Evolutionary conservation across 352 stramenopile species (phyloP), one percentile per base, ranked within the genome.

Genomic region (Blastocystis sp.): DNA sequence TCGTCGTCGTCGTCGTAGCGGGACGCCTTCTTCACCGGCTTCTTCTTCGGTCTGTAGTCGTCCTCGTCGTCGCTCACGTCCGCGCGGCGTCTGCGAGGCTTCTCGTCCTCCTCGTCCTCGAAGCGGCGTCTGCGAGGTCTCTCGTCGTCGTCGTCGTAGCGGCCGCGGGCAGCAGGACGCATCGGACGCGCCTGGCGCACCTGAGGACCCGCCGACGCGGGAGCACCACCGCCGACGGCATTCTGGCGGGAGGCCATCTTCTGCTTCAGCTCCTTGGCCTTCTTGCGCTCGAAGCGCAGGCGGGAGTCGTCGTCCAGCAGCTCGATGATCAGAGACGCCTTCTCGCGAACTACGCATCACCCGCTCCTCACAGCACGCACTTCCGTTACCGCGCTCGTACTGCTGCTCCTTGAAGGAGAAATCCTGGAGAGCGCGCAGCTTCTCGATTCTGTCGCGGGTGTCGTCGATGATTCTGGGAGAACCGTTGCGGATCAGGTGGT

Each of bases 401-500:
- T 92, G 92, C 21, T 92, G 92, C 38, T 96, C 93, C 77, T 96
- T 93, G 90, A 95, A 96, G 17, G 92, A 94, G 89, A 96, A 96
- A 79, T 94, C 92, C 71, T 92, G 94, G 78, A 96, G 90, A 56
- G 93, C 91, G 19, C 93, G 93, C 45, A 96, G 90, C 91, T 95
- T 95, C 92, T 69, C 53, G 60, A 96, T 97, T 91, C 98, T 94
- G 89, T 97, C 93, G 11, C 94, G 92, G 10, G 94, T 93, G 90
- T 98, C 97, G 88, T 99, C 96, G 38, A 99, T 95, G 56, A 98
- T 96, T 43, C 95, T 93, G 90, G 98, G 96, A 40, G 94, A 96
- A 56, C 96, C 96, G 89, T 98, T 98, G 91, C 98, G 98, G 86
- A 99, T 92, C 60, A 99, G 91, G 90, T 98, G 95, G 61, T 99